Conservation (phyloP, 208 protist genomes). For the Acanthamoeba lenticulata region DNA sequence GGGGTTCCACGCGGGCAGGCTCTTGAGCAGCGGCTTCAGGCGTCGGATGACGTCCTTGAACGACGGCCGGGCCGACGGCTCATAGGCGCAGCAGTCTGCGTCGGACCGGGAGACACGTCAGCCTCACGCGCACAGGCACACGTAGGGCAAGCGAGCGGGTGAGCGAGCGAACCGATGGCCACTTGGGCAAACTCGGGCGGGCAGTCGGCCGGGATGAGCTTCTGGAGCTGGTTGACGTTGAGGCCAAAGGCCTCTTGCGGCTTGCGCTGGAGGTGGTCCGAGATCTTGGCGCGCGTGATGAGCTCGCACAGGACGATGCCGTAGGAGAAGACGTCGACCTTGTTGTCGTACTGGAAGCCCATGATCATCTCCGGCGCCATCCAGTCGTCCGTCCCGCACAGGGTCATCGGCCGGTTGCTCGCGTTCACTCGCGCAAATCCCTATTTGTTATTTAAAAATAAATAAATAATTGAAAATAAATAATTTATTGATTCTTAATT, state of each 20-base stretch:
- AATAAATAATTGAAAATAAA: not conserved
- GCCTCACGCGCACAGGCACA: not conserved
- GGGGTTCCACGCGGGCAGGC: slow-evolving; percentile 12
- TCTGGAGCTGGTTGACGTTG: slow-evolving; percentile 28
- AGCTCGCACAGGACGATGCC: slow-evolving; percentile 65
- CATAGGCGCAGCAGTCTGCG: slow-evolving; percentile 31
- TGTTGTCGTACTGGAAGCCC: slow-evolving; percentile 47
- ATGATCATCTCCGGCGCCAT: slow-evolving; percentile 69
- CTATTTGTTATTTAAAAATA: not conserved
- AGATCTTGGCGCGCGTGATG: slow-evolving; percentile 55
- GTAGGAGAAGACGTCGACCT: slow-evolving; percentile 66
- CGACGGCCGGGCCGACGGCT: not conserved
- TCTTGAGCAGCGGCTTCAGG: not conserved
- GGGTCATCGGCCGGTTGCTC: slow-evolving; percentile 50
- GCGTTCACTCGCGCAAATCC: slow-evolving; percentile 35
- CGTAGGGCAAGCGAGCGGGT: not conserved
- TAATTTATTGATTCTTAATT: not conserved
- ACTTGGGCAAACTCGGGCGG: slow-evolving; percentile 37
- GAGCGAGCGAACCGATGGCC: not conserved
- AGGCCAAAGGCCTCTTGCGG: slow-evolving; percentile 29
- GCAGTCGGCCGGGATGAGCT: slow-evolving; percentile 30
- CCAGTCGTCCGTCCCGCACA: slow-evolving; percentile 70
- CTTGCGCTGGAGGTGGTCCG: not conserved
- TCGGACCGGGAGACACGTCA: not conserved
- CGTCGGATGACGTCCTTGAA: slow-evolving; percentile 33